Evolutionary conservation across 805 yeast genomes (phyloP).

Genomic region (Teunomyces tritomae): DNA sequence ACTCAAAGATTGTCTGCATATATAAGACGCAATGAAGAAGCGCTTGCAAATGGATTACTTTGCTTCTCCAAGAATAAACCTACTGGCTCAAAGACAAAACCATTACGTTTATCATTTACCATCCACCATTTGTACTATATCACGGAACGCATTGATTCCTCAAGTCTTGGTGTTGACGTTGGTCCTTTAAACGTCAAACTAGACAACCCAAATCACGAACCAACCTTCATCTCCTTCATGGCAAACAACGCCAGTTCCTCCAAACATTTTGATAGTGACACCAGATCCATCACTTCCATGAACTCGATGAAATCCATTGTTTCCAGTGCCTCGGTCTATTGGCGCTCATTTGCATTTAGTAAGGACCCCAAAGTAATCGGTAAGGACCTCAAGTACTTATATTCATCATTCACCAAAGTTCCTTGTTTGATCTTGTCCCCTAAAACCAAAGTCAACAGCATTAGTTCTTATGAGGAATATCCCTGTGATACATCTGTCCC

Average conservation of each 20-base stretch:
- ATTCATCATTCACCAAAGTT: constrained; percentile 61
- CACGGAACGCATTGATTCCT: constrained; percentile 54
- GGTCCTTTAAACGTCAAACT: constrained; percentile 63
- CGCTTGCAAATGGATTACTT: constrained; percentile 56
- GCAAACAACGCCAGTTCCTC: constrained; percentile 50
- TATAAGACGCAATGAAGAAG: constrained; percentile 55
- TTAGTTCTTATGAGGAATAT: constrained; percentile 63
- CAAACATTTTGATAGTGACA: constrained; percentile 41
- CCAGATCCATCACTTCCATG: constrained; percentile 54
- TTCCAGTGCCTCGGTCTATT: constrained; percentile 40
- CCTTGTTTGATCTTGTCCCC: constrained; percentile 64
- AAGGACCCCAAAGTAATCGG: constrained; percentile 44
- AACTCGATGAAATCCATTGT: constrained; percentile 54
- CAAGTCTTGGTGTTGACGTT: constrained; percentile 45
- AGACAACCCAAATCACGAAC: constrained; percentile 56
- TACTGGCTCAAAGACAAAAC: constrained; percentile 36
- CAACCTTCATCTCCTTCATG: constrained; percentile 55
- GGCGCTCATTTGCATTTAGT: constrained; percentile 34
- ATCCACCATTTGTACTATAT: constrained; percentile 63
- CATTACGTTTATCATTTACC: constrained; percentile 56
- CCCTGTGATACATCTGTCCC: constrained; percentile 74
- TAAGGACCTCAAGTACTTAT: constrained; percentile 54
- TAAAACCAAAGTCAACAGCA: constrained; percentile 54
- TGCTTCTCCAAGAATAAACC: constrained; percentile 45
- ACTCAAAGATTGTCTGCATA: constrained; percentile 53